Conservation (phyloP, 2,329 filamentous ascomycete genomes). For the Shiraia sp. region DNA sequence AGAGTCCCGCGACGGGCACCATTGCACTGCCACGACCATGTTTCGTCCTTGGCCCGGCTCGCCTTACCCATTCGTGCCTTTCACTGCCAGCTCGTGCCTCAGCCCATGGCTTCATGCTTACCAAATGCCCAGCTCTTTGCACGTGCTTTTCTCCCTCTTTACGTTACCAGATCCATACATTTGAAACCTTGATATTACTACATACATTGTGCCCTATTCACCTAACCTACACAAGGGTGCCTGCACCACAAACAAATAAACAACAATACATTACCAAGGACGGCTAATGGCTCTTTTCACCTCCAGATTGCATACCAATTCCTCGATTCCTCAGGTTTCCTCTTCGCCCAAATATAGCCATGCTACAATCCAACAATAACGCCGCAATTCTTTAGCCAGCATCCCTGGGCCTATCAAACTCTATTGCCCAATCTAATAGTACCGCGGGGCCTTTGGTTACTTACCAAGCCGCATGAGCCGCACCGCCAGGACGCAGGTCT, state of each 20-base stretch:
- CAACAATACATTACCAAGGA: too few relatives aligned
- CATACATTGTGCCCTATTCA: not conserved
- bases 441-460: slow-evolving; percentile 2
- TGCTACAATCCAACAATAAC: not conserved
- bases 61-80: too few relatives aligned
- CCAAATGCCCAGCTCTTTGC: too few relatives aligned
- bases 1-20: slow-evolving; percentile 3
- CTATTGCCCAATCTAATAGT: slow-evolving; percentile 28
- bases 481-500: not conserved
- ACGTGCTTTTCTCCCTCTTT: too few relatives aligned
- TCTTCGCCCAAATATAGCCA: slow-evolving; percentile 6
- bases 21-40: not conserved
- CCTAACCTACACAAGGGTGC: not conserved
- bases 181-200: too few relatives aligned
- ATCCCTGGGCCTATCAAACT: not conserved
- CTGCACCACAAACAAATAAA: too few relatives aligned
- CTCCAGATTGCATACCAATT: too few relatives aligned
- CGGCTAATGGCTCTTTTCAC: too few relatives aligned
- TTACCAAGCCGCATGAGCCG: slow-evolving; percentile 1
- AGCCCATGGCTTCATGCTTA: too few relatives aligned
- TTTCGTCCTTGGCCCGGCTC: not conserved
- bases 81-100: not conserved
- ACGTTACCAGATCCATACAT: too few relatives aligned
- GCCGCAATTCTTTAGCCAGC: not conserved
- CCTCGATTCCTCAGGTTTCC: too few relatives aligned